A percentile compares a stretch with the other conserved stretches of the same genome.
phyloP scores from a whole-genome alignment of 345 rosid genomes.

The Arabidopsis suecica region DNA sequence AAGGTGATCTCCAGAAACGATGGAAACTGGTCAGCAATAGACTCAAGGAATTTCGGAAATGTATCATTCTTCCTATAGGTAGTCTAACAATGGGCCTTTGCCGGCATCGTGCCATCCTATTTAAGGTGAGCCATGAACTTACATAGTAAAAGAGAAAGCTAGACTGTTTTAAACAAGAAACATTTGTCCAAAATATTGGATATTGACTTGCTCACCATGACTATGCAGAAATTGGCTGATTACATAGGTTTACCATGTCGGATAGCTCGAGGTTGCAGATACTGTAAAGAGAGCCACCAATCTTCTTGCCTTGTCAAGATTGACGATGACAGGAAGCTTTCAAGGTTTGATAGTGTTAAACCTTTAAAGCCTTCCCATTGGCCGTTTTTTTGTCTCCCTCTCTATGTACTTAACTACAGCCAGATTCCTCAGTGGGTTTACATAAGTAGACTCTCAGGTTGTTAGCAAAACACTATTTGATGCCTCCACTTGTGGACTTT shows the following conservation, averaged over 20 bases:
- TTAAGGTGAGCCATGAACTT: slow-evolving; percentile 63
- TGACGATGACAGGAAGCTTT: slow-evolving; percentile 67
- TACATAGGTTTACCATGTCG: slow-evolving; percentile 94
- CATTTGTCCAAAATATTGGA: slow-evolving; percentile 3
- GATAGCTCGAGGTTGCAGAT: slow-evolving; percentile 94
- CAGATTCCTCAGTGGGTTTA: slow-evolving; percentile 9
- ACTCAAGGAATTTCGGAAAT: slow-evolving; percentile 68
- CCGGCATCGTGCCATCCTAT: slow-evolving; percentile 93
- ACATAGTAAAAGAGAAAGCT: not conserved
- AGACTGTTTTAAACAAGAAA: not conserved
- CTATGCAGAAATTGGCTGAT: slow-evolving; percentile 92
- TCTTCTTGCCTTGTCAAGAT: slow-evolving; percentile 96
- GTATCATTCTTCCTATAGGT: slow-evolving; percentile 88
- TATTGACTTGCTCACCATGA: slow-evolving; percentile 28
- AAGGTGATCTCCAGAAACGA: slow-evolving; percentile 78
- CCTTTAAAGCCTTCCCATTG: not conserved
- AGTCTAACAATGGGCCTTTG: slow-evolving; percentile 86
- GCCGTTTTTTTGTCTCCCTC: slow-evolving; percentile 3
- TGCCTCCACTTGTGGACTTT: slow-evolving; percentile 12
- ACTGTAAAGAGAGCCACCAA: slow-evolving; percentile 78
- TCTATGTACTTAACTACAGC: slow-evolving; percentile 2
- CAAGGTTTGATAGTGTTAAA: slow-evolving; percentile 57
- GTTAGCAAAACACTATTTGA: slow-evolving; percentile 4
- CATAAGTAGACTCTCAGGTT: slow-evolving; percentile 19
- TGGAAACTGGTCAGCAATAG: slow-evolving; percentile 79